phyloP scores from a whole-genome alignment of 2,329 filamentous ascomycete genomes.

The Madurella fahalii region DNA sequence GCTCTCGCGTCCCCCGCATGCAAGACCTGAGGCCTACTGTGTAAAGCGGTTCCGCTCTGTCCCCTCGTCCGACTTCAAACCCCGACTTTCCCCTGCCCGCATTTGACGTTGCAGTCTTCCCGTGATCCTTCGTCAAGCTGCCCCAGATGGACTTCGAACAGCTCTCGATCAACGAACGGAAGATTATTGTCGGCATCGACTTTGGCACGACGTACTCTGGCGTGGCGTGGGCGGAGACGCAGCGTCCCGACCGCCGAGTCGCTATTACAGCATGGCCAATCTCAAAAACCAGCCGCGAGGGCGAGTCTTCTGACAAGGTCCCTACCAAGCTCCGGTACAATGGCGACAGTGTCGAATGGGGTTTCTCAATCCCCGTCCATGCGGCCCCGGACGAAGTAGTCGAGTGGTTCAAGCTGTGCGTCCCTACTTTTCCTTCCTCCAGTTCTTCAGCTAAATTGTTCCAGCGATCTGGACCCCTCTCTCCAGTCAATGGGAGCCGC shows the following conservation, averaged over 20 bases:
- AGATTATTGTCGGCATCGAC: conserved; percentile 51
- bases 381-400: conserved; percentile 37
- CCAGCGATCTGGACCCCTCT: conserved; percentile 34
- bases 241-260: conserved; percentile 38
- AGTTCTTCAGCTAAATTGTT: background rate
- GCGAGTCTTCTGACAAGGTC: conserved; percentile 43
- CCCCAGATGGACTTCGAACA: conserved; percentile 35
- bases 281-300: conserved; percentile 33
- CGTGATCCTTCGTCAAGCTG: no score
- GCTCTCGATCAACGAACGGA: conserved; percentile 34
- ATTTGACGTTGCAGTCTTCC: background rate
- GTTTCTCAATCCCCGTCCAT: conserved; percentile 43
- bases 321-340: conserved; percentile 46
- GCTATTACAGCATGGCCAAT: conserved; percentile 45
- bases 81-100: no score
- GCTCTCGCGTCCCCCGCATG: no score
- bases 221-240: conserved; percentile 48
- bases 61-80: no score
- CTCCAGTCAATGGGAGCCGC: conserved; percentile 32
- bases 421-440: conserved; percentile 24
- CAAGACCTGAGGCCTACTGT: no score
- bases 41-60: no score
- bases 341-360: conserved; percentile 44
- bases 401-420: conserved; percentile 51
- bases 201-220: conserved; percentile 56